Evolutionary conservation across 768 basidiomycete genomes (phyloP).

Genomic region (Suillus subaureus): DNA sequence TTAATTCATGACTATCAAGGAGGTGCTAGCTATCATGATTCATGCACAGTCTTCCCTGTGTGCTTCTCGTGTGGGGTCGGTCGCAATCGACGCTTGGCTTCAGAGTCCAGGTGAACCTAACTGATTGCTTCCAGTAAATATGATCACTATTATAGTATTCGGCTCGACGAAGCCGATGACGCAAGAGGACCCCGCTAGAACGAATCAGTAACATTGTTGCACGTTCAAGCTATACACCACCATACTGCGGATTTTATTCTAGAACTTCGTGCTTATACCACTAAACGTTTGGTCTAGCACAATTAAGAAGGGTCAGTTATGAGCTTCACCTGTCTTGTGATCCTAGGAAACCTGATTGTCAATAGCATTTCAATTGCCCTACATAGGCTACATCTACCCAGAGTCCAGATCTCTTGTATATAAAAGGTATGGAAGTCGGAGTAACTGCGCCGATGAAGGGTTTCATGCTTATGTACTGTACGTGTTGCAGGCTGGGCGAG

Average conservation of each 20-base stretch:
- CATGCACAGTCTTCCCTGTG: constrained; percentile 34
- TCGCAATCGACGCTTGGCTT: neutral
- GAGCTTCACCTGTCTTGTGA: neutral
- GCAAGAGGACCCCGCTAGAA: neutral
- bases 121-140: neutral
- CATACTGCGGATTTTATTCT: neutral
- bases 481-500: neutral
- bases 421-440: neutral
- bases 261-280: neutral
- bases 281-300: neutral
- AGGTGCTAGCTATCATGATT: constrained; percentile 25
- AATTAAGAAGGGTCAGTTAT: neutral
- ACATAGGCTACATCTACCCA: neutral
- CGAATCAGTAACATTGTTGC: neutral
- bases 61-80: constrained; percentile 33
- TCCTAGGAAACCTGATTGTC: neutral
- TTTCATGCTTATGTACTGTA: neutral
- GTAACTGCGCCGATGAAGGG: neutral
- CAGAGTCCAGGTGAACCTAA: neutral
- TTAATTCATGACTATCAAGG: neutral
- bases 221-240: neutral
- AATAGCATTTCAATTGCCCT: neutral
- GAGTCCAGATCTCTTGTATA: neutral
- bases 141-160: neutral
- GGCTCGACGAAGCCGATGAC: neutral